A percentile compares a stretch with the other conserved stretches of the same genome.
Conservation (phyloP, 331 rosid species). For the Malus hybrid region DNA sequence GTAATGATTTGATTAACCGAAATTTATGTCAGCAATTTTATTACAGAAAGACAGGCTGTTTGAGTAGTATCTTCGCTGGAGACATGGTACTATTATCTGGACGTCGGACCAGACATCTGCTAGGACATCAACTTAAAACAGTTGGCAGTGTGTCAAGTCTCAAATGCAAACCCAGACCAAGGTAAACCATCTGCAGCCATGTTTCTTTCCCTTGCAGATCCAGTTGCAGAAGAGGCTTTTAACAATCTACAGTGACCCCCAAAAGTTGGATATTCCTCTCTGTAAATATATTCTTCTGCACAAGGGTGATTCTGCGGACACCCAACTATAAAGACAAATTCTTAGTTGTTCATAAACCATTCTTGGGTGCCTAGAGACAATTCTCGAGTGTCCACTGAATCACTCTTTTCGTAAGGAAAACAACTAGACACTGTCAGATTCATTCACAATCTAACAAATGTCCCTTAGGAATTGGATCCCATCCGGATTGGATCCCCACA, state of each 20-base stretch:
- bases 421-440: neutral
- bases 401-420: neutral
- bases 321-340: too few species aligned
- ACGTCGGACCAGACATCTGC: neutral
- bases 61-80: neutral
- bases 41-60: neutral
- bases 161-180: neutral
- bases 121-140: neutral
- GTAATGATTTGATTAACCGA: neutral
- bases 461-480: neutral
- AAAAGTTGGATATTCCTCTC: too few species aligned
- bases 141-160: neutral
- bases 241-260: too few species aligned
- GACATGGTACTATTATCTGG: neutral
- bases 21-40: neutral
- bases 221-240: too few species aligned
- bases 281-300: too few species aligned
- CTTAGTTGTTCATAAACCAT: too few species aligned
- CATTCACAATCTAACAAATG: neutral
- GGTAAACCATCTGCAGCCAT: neutral
- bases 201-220: neutral
- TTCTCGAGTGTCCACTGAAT: neutral
- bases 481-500: too few species aligned
- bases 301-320: too few species aligned
- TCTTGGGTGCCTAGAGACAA: too few species aligned